These are phyloP conservation scores for Coelastrella sp. DNA, from an alignment of 139 green algal genomes.

Conservation along the genomic window DNA sequence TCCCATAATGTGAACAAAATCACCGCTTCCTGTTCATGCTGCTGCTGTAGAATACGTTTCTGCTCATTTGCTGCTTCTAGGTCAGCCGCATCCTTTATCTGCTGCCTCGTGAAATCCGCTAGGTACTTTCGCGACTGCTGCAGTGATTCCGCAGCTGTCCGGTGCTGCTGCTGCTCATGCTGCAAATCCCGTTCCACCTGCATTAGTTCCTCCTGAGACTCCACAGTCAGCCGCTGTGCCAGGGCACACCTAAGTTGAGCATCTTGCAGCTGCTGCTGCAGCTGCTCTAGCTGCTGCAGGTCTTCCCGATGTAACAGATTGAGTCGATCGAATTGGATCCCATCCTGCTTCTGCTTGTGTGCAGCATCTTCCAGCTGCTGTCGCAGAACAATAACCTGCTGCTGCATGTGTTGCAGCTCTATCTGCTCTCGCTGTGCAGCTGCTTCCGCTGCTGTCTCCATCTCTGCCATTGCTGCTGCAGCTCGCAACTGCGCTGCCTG, in stretches of 20 bases:
- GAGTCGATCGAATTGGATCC: background rate
- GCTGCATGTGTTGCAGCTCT: background rate
- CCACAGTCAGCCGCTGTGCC: too few relatives aligned
- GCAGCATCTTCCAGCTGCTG: constrained; percentile 2
- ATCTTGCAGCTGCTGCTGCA: background rate
- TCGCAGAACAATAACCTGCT: background rate
- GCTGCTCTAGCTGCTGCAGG: background rate
- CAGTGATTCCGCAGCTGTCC: background rate
- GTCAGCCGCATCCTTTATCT: background rate
- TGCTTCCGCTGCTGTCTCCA: background rate
- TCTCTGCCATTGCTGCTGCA: background rate
- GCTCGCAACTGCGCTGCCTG: background rate
- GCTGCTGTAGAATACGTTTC: background rate
- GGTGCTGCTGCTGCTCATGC: background rate
- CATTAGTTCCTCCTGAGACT: background rate
- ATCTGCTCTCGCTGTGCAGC: background rate
- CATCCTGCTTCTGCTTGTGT: background rate
- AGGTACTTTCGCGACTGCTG: background rate
- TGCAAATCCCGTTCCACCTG: background rate
- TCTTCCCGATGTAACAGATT: background rate
- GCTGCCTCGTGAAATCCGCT: background rate
- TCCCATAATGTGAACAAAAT: background rate
- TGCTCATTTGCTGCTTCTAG: background rate
- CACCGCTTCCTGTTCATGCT: background rate
- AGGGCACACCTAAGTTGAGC: background rate